Conservation (phyloP, 1,284 basidiomycete species). For the Apiotrichum domesticum region DNA sequence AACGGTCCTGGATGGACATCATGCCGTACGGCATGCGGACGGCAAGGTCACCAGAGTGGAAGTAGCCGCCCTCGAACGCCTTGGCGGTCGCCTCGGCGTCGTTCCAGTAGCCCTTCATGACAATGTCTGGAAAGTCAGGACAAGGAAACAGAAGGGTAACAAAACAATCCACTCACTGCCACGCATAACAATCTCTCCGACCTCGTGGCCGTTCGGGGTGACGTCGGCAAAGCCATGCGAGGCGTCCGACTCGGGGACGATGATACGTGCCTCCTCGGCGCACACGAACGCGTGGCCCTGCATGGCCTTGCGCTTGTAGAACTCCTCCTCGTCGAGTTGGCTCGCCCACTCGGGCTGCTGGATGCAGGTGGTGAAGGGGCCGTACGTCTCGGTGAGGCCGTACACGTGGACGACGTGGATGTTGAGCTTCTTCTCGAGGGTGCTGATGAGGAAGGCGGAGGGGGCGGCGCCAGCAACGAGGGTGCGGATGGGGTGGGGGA, state of each 20-base stretch:
- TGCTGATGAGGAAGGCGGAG: slow-evolving; percentile 14
- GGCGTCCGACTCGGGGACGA: slow-evolving; percentile 8
- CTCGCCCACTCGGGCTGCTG: slow-evolving; percentile 13
- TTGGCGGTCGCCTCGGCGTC: slow-evolving; percentile 63
- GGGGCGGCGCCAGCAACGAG: slow-evolving; percentile 16
- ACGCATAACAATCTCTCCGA: slow-evolving; percentile 18
- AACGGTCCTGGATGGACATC: slow-evolving; percentile 48
- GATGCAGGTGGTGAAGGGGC: slow-evolving; percentile 14
- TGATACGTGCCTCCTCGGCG: slow-evolving; percentile 15
- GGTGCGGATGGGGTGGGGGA: slow-evolving; percentile 13
- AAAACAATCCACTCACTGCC: slow-evolving; percentile 5
- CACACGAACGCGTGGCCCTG: slow-evolving; percentile 15
- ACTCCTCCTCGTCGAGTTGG: slow-evolving; percentile 15
- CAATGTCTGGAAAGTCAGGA: slow-evolving; percentile 2
- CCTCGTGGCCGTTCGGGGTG: slow-evolving; percentile 14
- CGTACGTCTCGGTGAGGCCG: slow-evolving; percentile 52
- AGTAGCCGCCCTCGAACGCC: slow-evolving; percentile 67
- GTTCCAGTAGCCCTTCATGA: slow-evolving; percentile 62
- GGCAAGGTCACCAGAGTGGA: slow-evolving; percentile 77
- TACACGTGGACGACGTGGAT: slow-evolving; percentile 41
- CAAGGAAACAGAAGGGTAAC: not conserved
- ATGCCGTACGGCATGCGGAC: slow-evolving; percentile 79
- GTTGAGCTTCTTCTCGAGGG: slow-evolving; percentile 19
- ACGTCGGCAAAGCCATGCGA: slow-evolving; percentile 16
- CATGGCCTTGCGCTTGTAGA: slow-evolving; percentile 21